Conservation (phyloP, 169 alveolate genomes). For the Plasmodium relictum region DNA sequence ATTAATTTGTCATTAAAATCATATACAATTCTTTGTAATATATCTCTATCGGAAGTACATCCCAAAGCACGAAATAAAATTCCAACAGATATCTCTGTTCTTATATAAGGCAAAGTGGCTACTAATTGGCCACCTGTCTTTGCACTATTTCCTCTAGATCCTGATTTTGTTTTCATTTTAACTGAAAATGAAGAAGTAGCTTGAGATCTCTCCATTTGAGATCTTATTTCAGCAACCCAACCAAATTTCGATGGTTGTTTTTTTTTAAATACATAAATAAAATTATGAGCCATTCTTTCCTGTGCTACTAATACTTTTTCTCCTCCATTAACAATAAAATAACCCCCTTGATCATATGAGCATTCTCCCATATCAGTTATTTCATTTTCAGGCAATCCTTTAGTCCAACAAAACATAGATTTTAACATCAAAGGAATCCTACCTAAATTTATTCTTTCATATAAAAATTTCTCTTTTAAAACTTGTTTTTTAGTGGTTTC, state of each 20-base stretch:
- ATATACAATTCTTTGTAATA: constrained; percentile 92
- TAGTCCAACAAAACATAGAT: constrained; percentile 96
- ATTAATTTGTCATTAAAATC: constrained; percentile 97
- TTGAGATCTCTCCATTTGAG: constrained; percentile 95
- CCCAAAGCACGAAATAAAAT: constrained; percentile 98
- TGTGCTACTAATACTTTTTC: constrained; percentile 99
- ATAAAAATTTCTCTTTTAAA: constrained; percentile 84
- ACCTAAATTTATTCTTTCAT: constrained; percentile 94
- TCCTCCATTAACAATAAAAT: constrained; percentile 98
- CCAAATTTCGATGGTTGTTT: constrained; percentile 97
- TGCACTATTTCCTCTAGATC: constrained; percentile 83
- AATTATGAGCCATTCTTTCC: constrained; percentile 99
- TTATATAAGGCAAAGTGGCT: constrained; percentile 96
- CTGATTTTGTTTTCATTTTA: constrained; percentile 86
- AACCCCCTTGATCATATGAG: constrained; percentile 98
- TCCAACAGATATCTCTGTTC: constrained; percentile 97
- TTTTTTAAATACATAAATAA: constrained; percentile 97
- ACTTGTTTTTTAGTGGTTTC: constrained; percentile 83
- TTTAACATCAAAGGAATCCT: constrained; percentile 98
- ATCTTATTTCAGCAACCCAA: constrained; percentile 98
- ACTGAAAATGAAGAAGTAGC: constrained; percentile 96
- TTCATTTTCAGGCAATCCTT: constrained; percentile 90
- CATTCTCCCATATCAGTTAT: constrained; percentile 97
- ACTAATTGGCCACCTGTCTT: constrained; percentile 94
- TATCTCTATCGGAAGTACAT: constrained; percentile 92